Base-by-base conservation (phyloP, 345 rosid genomes). In the Zanthoxylum bungeanum region DNA sequence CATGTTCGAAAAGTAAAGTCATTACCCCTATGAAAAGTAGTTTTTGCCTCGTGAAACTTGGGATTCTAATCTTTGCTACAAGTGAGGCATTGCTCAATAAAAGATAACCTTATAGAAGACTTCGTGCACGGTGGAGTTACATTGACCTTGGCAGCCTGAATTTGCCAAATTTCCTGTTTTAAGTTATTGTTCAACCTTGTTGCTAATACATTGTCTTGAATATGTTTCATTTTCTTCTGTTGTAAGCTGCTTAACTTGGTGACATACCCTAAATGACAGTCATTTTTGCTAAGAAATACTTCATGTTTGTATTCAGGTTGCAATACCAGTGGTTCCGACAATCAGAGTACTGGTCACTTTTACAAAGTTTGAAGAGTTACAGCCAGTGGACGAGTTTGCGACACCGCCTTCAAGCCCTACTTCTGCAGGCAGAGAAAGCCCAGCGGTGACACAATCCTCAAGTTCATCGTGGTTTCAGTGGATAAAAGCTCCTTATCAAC, bases 291-390 rank as follows among this genome's bases (percentile, higher is more conserved):
- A 34, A 73, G 34, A 77, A 14, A 3, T 74, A 7, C 30, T 70
- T 25, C 21, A 47, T 66, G n/a, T 34, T 42, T 68, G 63, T 64
- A 24, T 76, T 42, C 86, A 95, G 99, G 98, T 92, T 78, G 98
- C 99, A 60, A 92, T 95, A 42, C 99, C 99, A 1, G 98, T 95
- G 80, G 85, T 95, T 70, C 99, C 99, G 0, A 91, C 99, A 30
- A 89, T 95, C 77, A 89, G 85, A 70, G 99, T 95, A 30, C 69
- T 95, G 64, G 91, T 92, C 33, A 92, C 97, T 12, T 95, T 95
- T 61, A 89, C 98, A 6, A 95, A 91, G 87, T 92, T 95, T 44
- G 97, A 92, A 83, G 98, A 95, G 76, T 66, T 92, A 46, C 90
- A 88, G 83, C 87, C 92, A 2, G 64, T 76, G 73, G 99, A 91